These are phyloP conservation scores for Carex cristatella DNA, from an alignment of 176 grass and related monocot species.

Conservation along the genomic window DNA sequence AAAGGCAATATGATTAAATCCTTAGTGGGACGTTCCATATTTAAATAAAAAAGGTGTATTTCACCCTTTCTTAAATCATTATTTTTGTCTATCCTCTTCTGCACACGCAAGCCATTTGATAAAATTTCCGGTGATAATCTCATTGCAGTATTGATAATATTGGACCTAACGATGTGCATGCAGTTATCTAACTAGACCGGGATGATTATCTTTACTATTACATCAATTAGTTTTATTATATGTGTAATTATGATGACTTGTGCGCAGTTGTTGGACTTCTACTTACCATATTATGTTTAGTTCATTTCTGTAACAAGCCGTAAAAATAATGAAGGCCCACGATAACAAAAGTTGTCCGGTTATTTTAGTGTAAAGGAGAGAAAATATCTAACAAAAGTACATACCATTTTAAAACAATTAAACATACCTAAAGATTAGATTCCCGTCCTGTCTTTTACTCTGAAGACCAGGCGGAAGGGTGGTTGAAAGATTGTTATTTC, in stretches of 20 bases:
- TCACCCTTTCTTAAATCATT: background rate
- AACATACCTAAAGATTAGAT: constrained; percentile 42
- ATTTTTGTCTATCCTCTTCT: background rate
- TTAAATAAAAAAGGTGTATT: background rate
- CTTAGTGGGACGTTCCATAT: background rate
- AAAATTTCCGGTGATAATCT: background rate
- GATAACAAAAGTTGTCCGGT: background rate
- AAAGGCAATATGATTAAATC: background rate
- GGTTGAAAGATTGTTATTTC: constrained; percentile 19
- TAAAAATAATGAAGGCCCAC: background rate
- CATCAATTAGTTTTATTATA: background rate
- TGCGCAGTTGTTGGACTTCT: background rate
- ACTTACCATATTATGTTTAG: background rate
- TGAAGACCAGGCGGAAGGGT: constrained; percentile 36
- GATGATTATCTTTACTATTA: background rate
- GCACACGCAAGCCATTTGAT: background rate
- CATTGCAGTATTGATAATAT: background rate
- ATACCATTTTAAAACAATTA: background rate
- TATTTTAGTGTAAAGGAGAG: background rate
- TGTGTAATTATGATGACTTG: background rate
- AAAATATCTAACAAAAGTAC: background rate
- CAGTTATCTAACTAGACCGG: background rate
- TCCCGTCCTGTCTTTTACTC: constrained; percentile 17
- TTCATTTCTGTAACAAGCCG: background rate
- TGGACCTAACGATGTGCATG: background rate